Percentiles rank a stretch among this genome's conserved stretches.
Evolutionary conservation across 106 monocot genomes (phyloP).

Genomic region (Allium fistulosum): DNA sequence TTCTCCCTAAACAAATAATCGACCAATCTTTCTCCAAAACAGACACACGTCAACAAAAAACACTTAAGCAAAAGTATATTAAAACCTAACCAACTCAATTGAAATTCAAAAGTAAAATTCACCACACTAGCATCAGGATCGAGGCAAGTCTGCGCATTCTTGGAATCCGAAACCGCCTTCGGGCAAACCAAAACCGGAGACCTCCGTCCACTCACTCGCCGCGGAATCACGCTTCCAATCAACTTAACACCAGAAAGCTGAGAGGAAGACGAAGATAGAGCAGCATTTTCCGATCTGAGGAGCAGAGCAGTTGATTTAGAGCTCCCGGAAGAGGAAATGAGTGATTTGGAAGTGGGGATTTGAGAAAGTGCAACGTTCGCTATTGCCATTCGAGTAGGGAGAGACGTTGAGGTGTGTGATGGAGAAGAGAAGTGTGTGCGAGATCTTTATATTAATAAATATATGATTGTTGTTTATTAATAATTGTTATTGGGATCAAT

Average conservation of each 20-base stretch:
- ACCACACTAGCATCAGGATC: constrained; percentile 80
- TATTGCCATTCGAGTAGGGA: neutral
- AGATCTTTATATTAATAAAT: too few relatives aligned
- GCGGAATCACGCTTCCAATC: neutral
- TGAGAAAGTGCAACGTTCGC: constrained; percentile 5
- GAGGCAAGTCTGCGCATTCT: constrained; percentile 65
- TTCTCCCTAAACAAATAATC: too few relatives aligned
- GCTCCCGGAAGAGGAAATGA: constrained; percentile 5
- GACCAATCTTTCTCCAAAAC: too few relatives aligned
- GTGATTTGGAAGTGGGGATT: constrained; percentile 3
- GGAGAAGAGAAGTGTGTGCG: too few relatives aligned
- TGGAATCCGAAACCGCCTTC: constrained; percentile 71
- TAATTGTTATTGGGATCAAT: too few relatives aligned
- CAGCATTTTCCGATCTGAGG: neutral
- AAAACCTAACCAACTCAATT: too few relatives aligned
- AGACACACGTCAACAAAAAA: too few relatives aligned
- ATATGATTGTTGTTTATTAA: too few relatives aligned
- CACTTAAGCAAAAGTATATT: too few relatives aligned
- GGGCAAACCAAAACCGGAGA: constrained; percentile 46
- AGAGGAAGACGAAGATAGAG: constrained; percentile 22
- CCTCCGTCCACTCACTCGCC: neutral
- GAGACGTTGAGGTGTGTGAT: too few relatives aligned
- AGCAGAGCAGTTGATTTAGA: neutral
- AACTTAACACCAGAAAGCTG: constrained; percentile 31
- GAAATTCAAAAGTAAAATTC: constrained; percentile 6